A percentile compares a stretch with the other conserved stretches of the same genome.
These are phyloP conservation scores for Ogataea henricii DNA, from an alignment of 805 yeast genomes.

Conservation along the genomic window DNA sequence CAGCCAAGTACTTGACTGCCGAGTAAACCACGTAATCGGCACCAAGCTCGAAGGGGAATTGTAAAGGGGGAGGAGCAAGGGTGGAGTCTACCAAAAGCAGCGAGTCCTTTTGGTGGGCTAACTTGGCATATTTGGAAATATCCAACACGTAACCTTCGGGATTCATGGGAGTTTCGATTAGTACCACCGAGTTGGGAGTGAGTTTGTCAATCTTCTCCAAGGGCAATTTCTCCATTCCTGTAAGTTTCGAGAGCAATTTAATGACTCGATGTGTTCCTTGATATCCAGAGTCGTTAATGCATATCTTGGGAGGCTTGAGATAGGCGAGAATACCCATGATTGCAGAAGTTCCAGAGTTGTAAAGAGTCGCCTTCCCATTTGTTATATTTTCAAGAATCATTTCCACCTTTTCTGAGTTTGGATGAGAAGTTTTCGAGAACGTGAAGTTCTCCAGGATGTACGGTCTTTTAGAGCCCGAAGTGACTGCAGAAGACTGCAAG, in stretches of 20 bases:
- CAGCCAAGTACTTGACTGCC: conserved; percentile 58
- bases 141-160: conserved; percentile 49
- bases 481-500: conserved; percentile 17
- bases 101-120: conserved; percentile 47
- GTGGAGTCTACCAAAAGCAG: conserved; percentile 53
- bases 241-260: conserved; percentile 43
- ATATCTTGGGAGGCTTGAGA: conserved; percentile 46
- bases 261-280: conserved; percentile 56
- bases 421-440: conserved; percentile 47
- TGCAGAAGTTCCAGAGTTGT: conserved; percentile 54
- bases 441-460: conserved; percentile 32
- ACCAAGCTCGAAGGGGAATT: conserved; percentile 51
- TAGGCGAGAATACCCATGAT: conserved; percentile 51
- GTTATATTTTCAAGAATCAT: conserved; percentile 46
- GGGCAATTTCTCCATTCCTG: conserved; percentile 41
- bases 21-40: conserved; percentile 57
- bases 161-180: conserved; percentile 57
- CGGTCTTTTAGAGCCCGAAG: conserved; percentile 18
- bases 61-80: conserved; percentile 58
- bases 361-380: conserved; percentile 47
- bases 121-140: conserved; percentile 43
- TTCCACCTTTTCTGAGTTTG: conserved; percentile 50
- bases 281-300: conserved; percentile 49
- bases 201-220: conserved; percentile 38
- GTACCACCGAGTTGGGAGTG: conserved; percentile 45